A percentile compares a stretch with the other conserved stretches of the same genome.
Conservation (phyloP, 2,329 filamentous ascomycete species). For the Uncinocarpus reesii region DNA sequence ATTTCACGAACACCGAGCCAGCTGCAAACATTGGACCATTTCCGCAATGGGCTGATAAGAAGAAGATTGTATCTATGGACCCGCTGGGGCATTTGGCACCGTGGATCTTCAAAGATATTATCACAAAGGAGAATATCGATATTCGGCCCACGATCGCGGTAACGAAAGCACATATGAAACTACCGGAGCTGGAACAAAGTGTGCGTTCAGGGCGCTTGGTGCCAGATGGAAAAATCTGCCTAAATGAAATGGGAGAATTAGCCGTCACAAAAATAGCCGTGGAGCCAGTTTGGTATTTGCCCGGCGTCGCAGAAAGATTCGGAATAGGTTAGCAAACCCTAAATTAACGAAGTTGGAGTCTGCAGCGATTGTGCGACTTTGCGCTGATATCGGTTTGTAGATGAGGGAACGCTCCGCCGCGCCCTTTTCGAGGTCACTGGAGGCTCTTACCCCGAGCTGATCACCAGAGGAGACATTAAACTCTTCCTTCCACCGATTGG, state of each 20-base stretch:
- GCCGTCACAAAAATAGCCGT: conserved; percentile 95
- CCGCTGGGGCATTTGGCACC: conserved; percentile 80
- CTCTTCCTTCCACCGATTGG: conserved; percentile 92
- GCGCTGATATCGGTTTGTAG: conserved; percentile 31
- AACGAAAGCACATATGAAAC: conserved; percentile 87
- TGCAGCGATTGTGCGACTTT: not conserved
- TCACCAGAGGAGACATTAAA: conserved; percentile 90
- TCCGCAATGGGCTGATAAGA: conserved; percentile 74
- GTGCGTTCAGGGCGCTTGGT: conserved; percentile 66
- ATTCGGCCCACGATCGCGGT: conserved; percentile 85
- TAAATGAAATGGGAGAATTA: conserved; percentile 77
- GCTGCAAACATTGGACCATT: conserved; percentile 83
- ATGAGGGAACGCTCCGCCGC: conserved; percentile 76
- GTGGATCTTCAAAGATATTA: conserved; percentile 70
- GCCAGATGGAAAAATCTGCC: conserved; percentile 77
- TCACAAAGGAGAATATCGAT: conserved; percentile 66
- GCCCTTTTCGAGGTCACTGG: conserved; percentile 92
- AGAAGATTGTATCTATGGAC: conserved; percentile 97
- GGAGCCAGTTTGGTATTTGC: conserved; percentile 84
- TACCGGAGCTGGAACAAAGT: conserved; percentile 88
- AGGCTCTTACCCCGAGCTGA: conserved; percentile 90
- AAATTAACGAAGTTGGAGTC: not conserved
- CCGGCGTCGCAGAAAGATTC: conserved; percentile 82
- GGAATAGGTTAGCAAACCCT: conserved; percentile 55
- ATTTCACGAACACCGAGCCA: conserved; percentile 79